These are phyloP conservation scores for Paxillus ammoniavirescens DNA, from an alignment of 768 basidiomycete genomes.

Conservation along the genomic window DNA sequence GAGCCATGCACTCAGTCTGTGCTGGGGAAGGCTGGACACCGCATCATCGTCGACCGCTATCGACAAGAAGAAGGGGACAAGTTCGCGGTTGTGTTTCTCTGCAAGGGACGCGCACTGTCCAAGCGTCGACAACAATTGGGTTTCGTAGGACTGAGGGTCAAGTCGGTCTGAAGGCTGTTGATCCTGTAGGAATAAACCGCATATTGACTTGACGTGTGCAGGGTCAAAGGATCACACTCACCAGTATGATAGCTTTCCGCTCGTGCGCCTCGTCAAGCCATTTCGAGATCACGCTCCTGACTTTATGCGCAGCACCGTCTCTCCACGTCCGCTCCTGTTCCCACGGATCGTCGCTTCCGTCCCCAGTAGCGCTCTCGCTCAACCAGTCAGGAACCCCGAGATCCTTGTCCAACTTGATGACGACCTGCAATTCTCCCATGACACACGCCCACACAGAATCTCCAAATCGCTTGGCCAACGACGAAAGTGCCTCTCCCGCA, in stretches of 20 bases:
- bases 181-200: slow-evolving; percentile 25
- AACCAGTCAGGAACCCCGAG: slow-evolving; percentile 24
- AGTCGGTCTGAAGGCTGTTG: slow-evolving; percentile 54
- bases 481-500: slow-evolving; percentile 63
- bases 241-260: slow-evolving; percentile 33
- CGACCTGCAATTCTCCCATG: slow-evolving; percentile 56
- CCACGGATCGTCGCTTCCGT: slow-evolving; percentile 34
- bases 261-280: slow-evolving; percentile 42
- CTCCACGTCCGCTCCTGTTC: slow-evolving; percentile 78
- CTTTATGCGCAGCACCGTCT: slow-evolving; percentile 68
- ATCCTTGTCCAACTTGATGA: slow-evolving; percentile 14
- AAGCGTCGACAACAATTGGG: slow-evolving; percentile 71
- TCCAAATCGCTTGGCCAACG: slow-evolving; percentile 52
- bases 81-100: slow-evolving; percentile 84
- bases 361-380: slow-evolving; percentile 18
- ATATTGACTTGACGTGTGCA: background rate
- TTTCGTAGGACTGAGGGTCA: slow-evolving; percentile 74
- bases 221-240: slow-evolving; percentile 16
- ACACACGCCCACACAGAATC: slow-evolving; percentile 72
- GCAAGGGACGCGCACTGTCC: slow-evolving; percentile 68
- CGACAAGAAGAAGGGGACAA: slow-evolving; percentile 80
- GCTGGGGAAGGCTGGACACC: slow-evolving; percentile 47
- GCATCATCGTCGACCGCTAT: slow-evolving; percentile 34
- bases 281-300: slow-evolving; percentile 45
- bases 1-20: slow-evolving; percentile 74